Evolutionary conservation across 371 early-diverging fungal genomes (phyloP).

Genomic region (Apophysomyces elegans): DNA sequence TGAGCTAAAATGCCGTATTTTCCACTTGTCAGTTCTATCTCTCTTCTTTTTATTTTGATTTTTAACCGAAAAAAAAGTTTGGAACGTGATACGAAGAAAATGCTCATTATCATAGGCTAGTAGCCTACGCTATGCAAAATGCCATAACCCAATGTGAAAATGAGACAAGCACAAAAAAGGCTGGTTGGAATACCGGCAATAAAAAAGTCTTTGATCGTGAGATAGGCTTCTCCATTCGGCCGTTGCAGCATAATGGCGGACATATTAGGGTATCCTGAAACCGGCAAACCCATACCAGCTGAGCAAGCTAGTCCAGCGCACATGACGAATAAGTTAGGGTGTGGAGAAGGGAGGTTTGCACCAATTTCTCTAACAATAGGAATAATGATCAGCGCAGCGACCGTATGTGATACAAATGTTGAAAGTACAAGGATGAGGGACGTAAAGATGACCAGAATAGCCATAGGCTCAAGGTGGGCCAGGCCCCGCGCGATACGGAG

Average conservation of each 20-base stretch:
- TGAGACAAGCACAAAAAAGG: slow-evolving; percentile 65
- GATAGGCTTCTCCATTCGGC: slow-evolving; percentile 83
- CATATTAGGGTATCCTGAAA: slow-evolving; percentile 81
- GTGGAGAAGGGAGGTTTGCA: slow-evolving; percentile 67
- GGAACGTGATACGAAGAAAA: too few species aligned
- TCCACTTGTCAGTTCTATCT: too few species aligned
- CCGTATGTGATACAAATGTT: slow-evolving; percentile 95
- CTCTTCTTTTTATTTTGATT: too few species aligned
- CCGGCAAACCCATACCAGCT: slow-evolving; percentile 41
- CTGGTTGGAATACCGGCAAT: slow-evolving; percentile 78
- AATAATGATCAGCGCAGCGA: slow-evolving; percentile 80
- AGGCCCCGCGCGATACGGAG: slow-evolving; percentile 63
- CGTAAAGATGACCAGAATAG: slow-evolving; percentile 67
- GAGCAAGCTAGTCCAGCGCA: slow-evolving; percentile 39
- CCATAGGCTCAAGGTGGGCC: slow-evolving; percentile 60
- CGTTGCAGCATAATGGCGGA: slow-evolving; percentile 92
- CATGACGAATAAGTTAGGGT: slow-evolving; percentile 89
- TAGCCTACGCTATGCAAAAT: slow-evolving; percentile 59
- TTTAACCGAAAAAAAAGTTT: too few species aligned
- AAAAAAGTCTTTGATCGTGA: slow-evolving; percentile 81
- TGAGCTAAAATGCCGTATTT: too few species aligned
- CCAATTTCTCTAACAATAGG: slow-evolving; percentile 83
- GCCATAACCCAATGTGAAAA: slow-evolving; percentile 75
- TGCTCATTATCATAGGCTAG: neutral
- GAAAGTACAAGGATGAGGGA: slow-evolving; percentile 72